Evolutionary conservation across 73 alveolate genomes (phyloP).

Genomic region (Symbiodinium pilosum): DNA sequence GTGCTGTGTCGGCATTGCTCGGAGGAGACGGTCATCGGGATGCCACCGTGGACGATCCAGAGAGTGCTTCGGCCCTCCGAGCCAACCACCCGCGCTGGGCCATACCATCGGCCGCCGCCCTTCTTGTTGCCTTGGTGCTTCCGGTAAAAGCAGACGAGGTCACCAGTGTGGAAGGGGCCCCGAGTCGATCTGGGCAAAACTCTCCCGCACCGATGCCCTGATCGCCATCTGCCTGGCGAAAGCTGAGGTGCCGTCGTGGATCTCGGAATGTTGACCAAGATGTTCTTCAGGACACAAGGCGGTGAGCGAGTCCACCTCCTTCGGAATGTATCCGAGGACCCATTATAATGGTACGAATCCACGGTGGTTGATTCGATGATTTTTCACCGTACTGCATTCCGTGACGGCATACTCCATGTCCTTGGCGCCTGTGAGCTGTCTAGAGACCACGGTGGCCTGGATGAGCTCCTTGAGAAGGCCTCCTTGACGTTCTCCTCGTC

Average conservation of each 20-base stretch:
- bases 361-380: too few species aligned
- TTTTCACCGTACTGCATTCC: too few species aligned
- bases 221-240: not conserved
- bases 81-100: slow-evolving; percentile 7
- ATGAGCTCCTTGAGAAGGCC: too few species aligned
- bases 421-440: too few species aligned
- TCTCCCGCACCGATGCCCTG: not conserved
- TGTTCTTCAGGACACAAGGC: too few species aligned
- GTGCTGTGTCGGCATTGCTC: not conserved
- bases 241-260: not conserved
- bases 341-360: too few species aligned
- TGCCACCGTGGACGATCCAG: slow-evolving; percentile 21
- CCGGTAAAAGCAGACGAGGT: slow-evolving; percentile 12
- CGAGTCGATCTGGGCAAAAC: not conserved
- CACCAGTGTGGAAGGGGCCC: slow-evolving; percentile 1
- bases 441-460: too few species aligned
- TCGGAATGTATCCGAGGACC: too few species aligned
- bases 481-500: too few species aligned
- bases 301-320: too few species aligned
- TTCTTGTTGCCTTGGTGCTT: too few species aligned
- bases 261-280: not conserved
- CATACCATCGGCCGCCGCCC: not conserved
- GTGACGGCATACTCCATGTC: too few species aligned
- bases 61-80: slow-evolving; percentile 9
- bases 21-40: not conserved